Percentiles rank a stretch among this genome's conserved stretches.
Evolutionary conservation across 768 basidiomycete genomes (phyloP).

Genomic region (Tephrocybe rancida): DNA sequence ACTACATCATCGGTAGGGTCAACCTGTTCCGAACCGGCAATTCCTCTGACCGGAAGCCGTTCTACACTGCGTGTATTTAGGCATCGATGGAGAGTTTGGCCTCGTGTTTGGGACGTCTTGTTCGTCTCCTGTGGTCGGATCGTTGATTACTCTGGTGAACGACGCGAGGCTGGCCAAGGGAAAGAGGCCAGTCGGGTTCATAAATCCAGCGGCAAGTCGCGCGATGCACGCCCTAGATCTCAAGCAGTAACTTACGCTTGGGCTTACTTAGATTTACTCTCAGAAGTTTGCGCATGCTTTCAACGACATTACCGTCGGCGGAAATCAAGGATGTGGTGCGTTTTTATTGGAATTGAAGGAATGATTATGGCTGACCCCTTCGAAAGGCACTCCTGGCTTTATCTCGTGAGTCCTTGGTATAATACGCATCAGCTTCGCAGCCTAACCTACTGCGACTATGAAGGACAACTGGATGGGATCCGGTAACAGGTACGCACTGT

Average conservation of each 20-base stretch:
- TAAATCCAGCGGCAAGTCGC: constrained; percentile 43
- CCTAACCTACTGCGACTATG: not conserved
- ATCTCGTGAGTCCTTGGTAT: constrained; percentile 27
- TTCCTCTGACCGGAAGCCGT: not conserved
- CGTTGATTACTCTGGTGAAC: constrained; percentile 53
- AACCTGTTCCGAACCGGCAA: not conserved
- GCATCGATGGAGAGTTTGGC: constrained; percentile 39
- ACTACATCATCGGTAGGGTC: constrained; percentile 38
- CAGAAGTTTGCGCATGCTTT: constrained; percentile 31
- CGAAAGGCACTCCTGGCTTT: constrained; percentile 36
- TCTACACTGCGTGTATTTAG: constrained; percentile 13
- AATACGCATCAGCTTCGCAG: not conserved
- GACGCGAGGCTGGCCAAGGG: constrained; percentile 47
- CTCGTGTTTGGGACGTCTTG: constrained; percentile 54
- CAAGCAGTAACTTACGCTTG: not conserved
- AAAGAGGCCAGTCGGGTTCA: constrained; percentile 50
- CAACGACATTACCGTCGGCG: constrained; percentile 43
- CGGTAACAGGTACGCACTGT: constrained; percentile 34
- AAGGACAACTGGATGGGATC: constrained; percentile 43
- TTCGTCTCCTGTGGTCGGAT: constrained; percentile 48
- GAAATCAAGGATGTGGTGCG: constrained; percentile 42
- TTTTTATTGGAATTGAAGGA: no score
- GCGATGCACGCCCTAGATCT: not conserved
- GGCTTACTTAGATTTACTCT: constrained; percentile 38
- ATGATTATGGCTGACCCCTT: no score